Evolutionary conservation across 306 rosid species (phyloP).

Genomic region (Cucumis cinereus): DNA sequence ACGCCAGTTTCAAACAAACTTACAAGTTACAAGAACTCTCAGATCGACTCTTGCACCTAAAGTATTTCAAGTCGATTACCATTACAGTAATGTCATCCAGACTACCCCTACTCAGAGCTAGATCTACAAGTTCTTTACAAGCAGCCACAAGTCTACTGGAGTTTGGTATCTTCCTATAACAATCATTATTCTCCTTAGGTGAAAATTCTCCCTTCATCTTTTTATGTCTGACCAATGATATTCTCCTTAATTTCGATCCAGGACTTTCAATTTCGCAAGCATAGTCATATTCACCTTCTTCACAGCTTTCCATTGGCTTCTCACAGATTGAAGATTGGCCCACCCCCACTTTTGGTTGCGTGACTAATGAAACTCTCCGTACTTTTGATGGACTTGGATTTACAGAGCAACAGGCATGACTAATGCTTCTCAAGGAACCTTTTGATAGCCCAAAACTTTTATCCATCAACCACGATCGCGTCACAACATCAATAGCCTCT

Average conservation of each 20-base stretch:
- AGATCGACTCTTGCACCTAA: conserved; percentile 14
- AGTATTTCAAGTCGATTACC: conserved; percentile 40
- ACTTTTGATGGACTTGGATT: conserved; percentile 36
- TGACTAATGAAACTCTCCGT: conserved; percentile 35
- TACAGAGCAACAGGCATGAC: conserved; percentile 14
- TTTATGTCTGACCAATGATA: conserved; percentile 26
- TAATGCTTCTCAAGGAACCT: conserved; percentile 14
- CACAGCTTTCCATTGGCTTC: conserved; percentile 14
- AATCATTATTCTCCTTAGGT: conserved; percentile 17
- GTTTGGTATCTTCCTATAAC: conserved; percentile 11
- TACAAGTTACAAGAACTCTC: background rate
- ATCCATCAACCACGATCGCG: conserved; percentile 16
- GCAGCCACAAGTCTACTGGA: conserved; percentile 31
- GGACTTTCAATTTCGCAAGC: conserved; percentile 34
- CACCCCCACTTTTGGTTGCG: conserved; percentile 14
- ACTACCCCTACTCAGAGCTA: conserved; percentile 43
- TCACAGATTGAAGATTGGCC: conserved; percentile 17
- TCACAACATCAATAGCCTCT: conserved; percentile 38
- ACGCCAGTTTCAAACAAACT: background rate
- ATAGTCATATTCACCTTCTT: conserved; percentile 18
- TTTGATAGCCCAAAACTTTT: conserved; percentile 16
- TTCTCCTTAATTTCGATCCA: conserved; percentile 31
- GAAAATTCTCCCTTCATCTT: conserved; percentile 26
- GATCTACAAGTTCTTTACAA: conserved; percentile 50
- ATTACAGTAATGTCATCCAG: conserved; percentile 55